A percentile compares a stretch with the other conserved stretches of the same genome.
Conservation (phyloP, 1,139 yeast species). For the Geotrichum carabidarum region DNA sequence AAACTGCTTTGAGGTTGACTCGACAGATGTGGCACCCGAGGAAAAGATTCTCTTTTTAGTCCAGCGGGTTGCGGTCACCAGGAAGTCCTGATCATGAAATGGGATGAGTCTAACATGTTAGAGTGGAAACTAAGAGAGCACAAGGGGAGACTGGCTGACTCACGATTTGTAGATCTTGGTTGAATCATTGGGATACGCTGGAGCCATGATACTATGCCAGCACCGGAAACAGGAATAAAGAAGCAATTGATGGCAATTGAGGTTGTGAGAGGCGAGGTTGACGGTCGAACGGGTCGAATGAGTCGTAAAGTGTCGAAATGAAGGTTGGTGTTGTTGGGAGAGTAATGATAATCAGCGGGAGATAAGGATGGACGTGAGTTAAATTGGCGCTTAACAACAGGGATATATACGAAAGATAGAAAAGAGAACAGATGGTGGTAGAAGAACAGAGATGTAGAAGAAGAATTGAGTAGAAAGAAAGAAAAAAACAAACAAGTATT, state of each 20-base stretch:
- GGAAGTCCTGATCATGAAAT: conserved; percentile 26
- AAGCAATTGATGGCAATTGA: background rate
- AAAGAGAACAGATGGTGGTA: too few species aligned
- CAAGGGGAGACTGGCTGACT: conserved; percentile 10
- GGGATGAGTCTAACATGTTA: conserved; percentile 21
- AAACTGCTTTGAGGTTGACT: background rate
- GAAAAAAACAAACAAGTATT: too few species aligned
- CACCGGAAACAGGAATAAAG: background rate
- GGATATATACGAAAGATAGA: too few species aligned
- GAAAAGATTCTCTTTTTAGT: conserved; percentile 27
- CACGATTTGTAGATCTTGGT: conserved; percentile 26
- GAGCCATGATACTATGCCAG: background rate
- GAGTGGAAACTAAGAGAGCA: background rate
- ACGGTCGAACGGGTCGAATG: too few species aligned
- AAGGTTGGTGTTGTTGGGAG: too few species aligned
- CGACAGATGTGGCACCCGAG: background rate
- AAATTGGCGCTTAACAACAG: too few species aligned
- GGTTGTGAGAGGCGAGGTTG: too few species aligned
- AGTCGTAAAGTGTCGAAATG: too few species aligned
- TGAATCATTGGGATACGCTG: conserved; percentile 18
- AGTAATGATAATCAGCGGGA: too few species aligned
- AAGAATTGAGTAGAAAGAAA: too few species aligned
- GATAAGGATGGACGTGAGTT: too few species aligned
- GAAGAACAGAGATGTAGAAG: too few species aligned
- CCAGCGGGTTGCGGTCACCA: conserved; percentile 31